Evolutionary conservation across 805 yeast genomes (phyloP), one percentile per base, ranked within the genome.

Genomic region (Barnettozyma botsteinii): DNA sequence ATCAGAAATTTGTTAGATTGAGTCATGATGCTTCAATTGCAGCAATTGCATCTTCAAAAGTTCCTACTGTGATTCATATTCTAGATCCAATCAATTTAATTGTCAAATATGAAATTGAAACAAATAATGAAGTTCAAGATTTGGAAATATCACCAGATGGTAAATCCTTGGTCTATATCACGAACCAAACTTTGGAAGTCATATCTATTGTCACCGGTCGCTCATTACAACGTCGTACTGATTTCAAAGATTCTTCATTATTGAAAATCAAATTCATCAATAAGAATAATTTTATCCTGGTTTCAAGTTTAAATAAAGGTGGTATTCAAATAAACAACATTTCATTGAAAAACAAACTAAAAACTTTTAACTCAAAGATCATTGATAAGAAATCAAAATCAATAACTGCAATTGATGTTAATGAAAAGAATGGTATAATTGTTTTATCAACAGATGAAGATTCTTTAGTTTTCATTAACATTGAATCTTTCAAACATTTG

Each of bases 71-170:
- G 4, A 69, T 86, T 15, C 80, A 76, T 55, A 68, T 84, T 15
- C 73, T 86, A 43, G 77, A 80, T 47, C 73, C 77, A 7, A 72
- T 68, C 3, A 65, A 72, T 28, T 64, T 85, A 37, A 77, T 73
- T 38, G 76, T 75, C 47, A 72, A 69, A 38, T 73, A 69, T 52
- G 78, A 72, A 52, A 72, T 75, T 41, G 78, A 71, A 42, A 77
- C 91, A 1, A 70, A 71, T 32, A 63, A 71, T 24, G 76, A 73
- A 30, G 76, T 75, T 3, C 75, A 70, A 48, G 96, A 87, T 57
- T 63, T 85, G 44, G 73, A 77, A 42, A 73, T 86, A 47, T 77
- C 84, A 29, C 82, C 85, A 2, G 81, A 78, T 53, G 91, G 88
- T 1, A 78, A 80, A 54, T 62, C 77, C 21, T 64, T 86, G 48